Evolutionary conservation across 352 stramenopile species (phyloP).

Genomic region (Globisporangium takayamanum): DNA sequence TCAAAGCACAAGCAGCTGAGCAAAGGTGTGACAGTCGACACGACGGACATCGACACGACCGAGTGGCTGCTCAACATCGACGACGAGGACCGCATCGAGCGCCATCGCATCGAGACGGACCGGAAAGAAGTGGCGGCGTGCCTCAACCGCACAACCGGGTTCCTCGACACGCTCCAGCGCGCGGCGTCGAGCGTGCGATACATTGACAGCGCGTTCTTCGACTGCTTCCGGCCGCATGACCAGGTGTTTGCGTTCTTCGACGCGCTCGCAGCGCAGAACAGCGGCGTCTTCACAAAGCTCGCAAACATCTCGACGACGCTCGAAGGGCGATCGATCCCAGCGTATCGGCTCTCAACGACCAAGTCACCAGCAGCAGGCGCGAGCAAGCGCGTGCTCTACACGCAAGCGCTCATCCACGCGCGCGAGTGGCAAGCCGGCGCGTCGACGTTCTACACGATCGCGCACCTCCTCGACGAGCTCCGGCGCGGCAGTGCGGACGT

Average conservation of each 20-base stretch:
- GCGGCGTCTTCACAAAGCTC: conserved; percentile 44
- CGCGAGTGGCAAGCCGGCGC: conserved; percentile 46
- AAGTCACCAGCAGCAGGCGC: neutral
- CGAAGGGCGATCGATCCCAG: conserved; percentile 44
- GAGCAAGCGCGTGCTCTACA: conserved; percentile 44
- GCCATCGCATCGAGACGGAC: conserved; percentile 23
- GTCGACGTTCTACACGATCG: conserved; percentile 39
- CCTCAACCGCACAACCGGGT: conserved; percentile 38
- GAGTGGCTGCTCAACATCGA: conserved; percentile 5
- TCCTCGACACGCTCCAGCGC: conserved; percentile 25
- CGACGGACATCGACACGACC: neutral
- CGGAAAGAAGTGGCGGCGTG: conserved; percentile 37
- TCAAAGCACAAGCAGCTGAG: neutral
- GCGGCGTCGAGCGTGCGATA: conserved; percentile 14
- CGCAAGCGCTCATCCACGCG: conserved; percentile 57
- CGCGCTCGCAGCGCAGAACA: conserved; percentile 32
- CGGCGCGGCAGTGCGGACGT: conserved; percentile 17
- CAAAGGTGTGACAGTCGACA: conserved; percentile 3
- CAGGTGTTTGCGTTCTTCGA: conserved; percentile 63
- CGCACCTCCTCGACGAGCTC: conserved; percentile 35
- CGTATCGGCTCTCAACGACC: conserved; percentile 52
- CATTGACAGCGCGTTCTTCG: conserved; percentile 51
- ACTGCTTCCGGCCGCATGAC: conserved; percentile 61
- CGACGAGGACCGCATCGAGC: neutral
- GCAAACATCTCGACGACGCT: conserved; percentile 44